Base-by-base conservation (phyloP, 2,329 filamentous ascomycete genomes). In the Colletotrichum magnum region DNA sequence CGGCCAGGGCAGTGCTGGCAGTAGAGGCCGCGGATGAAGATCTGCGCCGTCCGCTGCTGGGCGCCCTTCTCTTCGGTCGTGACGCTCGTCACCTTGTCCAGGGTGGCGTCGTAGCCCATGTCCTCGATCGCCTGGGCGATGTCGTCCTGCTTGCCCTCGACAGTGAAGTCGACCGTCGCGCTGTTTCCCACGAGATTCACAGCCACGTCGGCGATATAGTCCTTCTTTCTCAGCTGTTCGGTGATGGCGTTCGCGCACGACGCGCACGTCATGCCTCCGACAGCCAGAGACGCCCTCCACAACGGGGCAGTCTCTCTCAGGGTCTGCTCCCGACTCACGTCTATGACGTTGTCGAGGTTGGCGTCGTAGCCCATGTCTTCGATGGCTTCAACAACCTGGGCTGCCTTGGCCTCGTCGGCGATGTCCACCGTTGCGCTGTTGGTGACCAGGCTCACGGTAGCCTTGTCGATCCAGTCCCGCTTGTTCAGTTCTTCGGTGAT, bases 191-290 rank as follows among this genome's bases (percentile, higher is more conserved):
- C 81, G 12, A 92, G 80, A 71, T 87, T 89, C 71, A 92, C 84
- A 1, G 80, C 79, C 54, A 86, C 82, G 13, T 86, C 83, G 61
- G 82, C 80, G 32, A 92, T 81, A 79, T 85, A 89, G 7, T 85
- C 82, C 24, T 85, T 79, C 71, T 88, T 87, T 51, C 86, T 81
- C 36, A 94, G 78, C 71, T 88, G 87, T 7, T 86, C 80, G 12
- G 87, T 90, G 73, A 94, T 88, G 43, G 85, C 84, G 75, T 90
- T 91, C 65, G 86, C 85, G 75, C 92, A 94, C 13, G 90, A 86
- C 15, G 89, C 88, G 76, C 92, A 94, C 4, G 90, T 93, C 92
- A 94, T 94, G 65, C 92, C 92, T 32, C 86, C 88, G 47, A 94
- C 85, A 32, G 90, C 88, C n/a, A 90, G 71, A 1, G 81, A 85